A percentile compares a stretch with the other conserved stretches of the same genome.
phyloP scores from a whole-genome alignment of 352 stramenopile genomes.

The Aphanomyces invadans region DNA sequence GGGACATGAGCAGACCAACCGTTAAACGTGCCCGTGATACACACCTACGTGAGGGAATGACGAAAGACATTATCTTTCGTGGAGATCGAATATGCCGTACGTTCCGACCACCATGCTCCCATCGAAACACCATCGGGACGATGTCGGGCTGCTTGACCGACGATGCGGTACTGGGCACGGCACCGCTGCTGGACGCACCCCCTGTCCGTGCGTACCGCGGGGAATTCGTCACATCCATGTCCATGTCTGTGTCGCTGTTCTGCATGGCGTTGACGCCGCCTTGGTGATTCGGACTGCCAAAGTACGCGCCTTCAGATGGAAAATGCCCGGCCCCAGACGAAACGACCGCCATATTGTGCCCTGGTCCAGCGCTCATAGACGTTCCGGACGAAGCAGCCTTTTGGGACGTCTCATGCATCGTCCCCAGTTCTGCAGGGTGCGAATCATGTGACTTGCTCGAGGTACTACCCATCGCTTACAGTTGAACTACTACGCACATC shows the following conservation, averaged over 20 bases:
- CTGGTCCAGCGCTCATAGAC: neutral
- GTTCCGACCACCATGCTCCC: conserved; percentile 94
- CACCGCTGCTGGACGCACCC: neutral
- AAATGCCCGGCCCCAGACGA: neutral
- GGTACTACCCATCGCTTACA: conserved; percentile 57
- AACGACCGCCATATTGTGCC: neutral
- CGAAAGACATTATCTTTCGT: no score
- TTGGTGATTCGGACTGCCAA: conserved; percentile 3
- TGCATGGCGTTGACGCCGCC: conserved; percentile 26
- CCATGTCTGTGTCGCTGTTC: conserved; percentile 26
- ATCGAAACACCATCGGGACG: conserved; percentile 96
- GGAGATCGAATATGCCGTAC: no score
- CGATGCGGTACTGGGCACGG: neutral
- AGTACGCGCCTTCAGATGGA: neutral
- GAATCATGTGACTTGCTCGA: conserved; percentile 76
- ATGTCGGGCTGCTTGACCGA: conserved; percentile 31
- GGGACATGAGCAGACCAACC: conserved; percentile 97
- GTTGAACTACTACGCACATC: neutral
- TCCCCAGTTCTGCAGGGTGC: conserved; percentile 69
- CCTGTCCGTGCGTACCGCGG: neutral
- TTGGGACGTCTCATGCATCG: conserved; percentile 25
- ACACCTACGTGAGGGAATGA: conserved; percentile 67
- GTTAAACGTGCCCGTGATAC: conserved; percentile 99
- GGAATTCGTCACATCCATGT: conserved; percentile 23
- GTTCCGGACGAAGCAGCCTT: conserved; percentile 19